Base-by-base conservation (phyloP, 2,329 filamentous ascomycete genomes). In the Helotiales sp. region DNA sequence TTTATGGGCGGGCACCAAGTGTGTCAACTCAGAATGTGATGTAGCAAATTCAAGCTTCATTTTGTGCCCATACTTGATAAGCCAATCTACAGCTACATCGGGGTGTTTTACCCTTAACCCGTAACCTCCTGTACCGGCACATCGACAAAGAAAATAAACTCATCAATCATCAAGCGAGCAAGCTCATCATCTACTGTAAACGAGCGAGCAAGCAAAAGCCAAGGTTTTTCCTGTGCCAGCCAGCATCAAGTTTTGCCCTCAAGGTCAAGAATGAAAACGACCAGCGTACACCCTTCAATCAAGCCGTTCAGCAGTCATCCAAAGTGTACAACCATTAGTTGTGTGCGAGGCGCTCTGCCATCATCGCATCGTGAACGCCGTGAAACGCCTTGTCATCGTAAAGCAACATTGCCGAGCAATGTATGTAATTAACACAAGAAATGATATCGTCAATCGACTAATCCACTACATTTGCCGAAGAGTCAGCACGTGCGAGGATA, bases 221-320 rank as follows among this genome's bases (percentile, higher is more conserved):
- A 47, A 58, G 17, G 37, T n/a, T 58, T n/a, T 58, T 30, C 52
- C 26, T 45, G n/a, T 47, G 61, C 61, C 59, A 30, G 24, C 59
- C 52, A 60, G 60, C 32, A 49, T 45, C 45, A 32, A 30, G 15
- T 66, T 54, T 28, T n/a, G n/a, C 30, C 15, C 20, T n/a, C 59
- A 45, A 30, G 13, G 47, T 47, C 63, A 70, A 58, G 64, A 71
- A 71, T 68, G 65, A 67, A 20, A 71, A 73, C 73, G 71, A 65
- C 73, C 72, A 72, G 73, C 71, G 73, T 70, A 71, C 67, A 73
- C 50, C 69, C 64, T 20, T 40, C 17, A 59, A 52, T 37, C 40
- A 50, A 45, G 7, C 47, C 20, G 13, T 40, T 26, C 52, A 47
- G 34, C 34, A 49, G 5, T 37, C 43, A n/a, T 24, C 54, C 26